These are phyloP conservation scores for Entomortierella parvispora DNA, from an alignment of 192 early-diverging fungal species.

Conservation along the genomic window DNA sequence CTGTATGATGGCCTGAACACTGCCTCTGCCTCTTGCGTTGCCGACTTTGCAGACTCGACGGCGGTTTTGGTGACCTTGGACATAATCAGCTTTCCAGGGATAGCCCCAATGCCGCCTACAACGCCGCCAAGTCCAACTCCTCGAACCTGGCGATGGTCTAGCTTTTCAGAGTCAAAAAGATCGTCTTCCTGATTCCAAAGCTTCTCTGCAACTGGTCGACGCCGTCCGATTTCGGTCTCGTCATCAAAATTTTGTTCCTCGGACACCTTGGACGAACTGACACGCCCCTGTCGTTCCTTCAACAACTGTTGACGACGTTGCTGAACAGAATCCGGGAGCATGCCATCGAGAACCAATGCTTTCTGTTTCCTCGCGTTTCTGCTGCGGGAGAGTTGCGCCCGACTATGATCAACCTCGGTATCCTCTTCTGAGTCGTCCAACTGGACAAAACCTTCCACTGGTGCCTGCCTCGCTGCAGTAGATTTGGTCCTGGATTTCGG, in stretches of 20 bases:
- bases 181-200: slow-evolving; percentile 46
- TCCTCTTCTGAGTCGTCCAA: slow-evolving; percentile 41
- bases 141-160: slow-evolving; percentile 40
- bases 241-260: slow-evolving; percentile 9
- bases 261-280: background rate
- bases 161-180: slow-evolving; percentile 22
- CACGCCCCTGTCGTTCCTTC: background rate
- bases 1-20: no score
- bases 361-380: slow-evolving; percentile 3
- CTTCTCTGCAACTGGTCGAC: slow-evolving; percentile 18
- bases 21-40: background rate
- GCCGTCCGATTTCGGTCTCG: slow-evolving; percentile 17
- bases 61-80: slow-evolving; percentile 22
- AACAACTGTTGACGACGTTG: slow-evolving; percentile 5
- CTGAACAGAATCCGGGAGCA: slow-evolving; percentile 15
- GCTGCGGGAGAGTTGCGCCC: background rate
- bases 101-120: slow-evolving; percentile 41
- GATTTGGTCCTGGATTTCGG: no score
- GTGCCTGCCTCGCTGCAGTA: no score
- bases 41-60: background rate
- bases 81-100: slow-evolving; percentile 23
- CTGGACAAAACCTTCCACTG: slow-evolving; percentile 4
- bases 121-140: slow-evolving; percentile 42
- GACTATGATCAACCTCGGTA: background rate
- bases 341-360: slow-evolving; percentile 1